A percentile compares a stretch with the other conserved stretches of the same genome.
These are phyloP conservation scores for Nakazawaea populi DNA, from an alignment of 805 yeast genomes.

Conservation along the genomic window DNA sequence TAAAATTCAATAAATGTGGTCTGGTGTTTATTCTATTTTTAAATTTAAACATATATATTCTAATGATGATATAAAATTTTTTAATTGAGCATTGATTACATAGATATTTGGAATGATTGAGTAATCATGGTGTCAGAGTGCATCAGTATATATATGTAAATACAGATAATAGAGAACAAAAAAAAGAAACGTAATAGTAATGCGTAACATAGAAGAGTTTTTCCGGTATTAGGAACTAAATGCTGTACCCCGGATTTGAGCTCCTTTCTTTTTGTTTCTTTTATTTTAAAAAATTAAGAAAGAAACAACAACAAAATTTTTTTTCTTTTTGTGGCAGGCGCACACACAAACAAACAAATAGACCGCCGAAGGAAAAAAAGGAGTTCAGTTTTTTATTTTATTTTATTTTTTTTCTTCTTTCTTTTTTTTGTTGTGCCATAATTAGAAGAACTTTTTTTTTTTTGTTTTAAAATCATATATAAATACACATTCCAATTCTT, in stretches of 20 bases:
- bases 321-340: not conserved
- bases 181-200: too few species aligned
- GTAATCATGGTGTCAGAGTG: too few species aligned
- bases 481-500: not conserved
- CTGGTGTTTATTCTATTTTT: too few species aligned
- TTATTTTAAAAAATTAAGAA: not conserved
- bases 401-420: not conserved
- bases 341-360: not conserved
- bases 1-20: too few species aligned
- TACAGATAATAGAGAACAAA: too few species aligned
- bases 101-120: too few species aligned
- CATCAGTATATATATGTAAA: too few species aligned
- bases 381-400: not conserved
- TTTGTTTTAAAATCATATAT: not conserved
- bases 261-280: not conserved
- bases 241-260: not conserved
- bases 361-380: not conserved
- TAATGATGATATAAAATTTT: too few species aligned
- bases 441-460: not conserved
- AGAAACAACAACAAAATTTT: not conserved
- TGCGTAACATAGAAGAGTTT: not conserved
- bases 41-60: too few species aligned
- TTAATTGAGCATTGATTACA: too few species aligned
- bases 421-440: not conserved
- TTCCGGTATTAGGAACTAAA: not conserved